These are phyloP conservation scores for Mortierella claussenii DNA, from an alignment of 192 early-diverging fungal species.

Conservation along the genomic window DNA sequence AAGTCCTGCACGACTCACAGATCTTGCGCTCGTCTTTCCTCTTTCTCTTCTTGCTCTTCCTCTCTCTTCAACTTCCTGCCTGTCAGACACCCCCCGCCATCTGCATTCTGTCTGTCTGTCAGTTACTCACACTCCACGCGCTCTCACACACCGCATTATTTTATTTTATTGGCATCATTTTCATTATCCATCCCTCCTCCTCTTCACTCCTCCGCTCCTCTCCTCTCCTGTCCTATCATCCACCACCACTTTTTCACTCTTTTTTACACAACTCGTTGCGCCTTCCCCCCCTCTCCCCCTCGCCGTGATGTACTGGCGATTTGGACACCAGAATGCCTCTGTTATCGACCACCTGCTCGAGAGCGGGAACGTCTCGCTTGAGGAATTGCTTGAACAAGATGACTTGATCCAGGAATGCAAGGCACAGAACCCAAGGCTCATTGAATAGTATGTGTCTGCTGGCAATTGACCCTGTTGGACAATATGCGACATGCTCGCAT, in stretches of 20 bases:
- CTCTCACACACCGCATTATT: no score
- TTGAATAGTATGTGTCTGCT: slow-evolving; percentile 88
- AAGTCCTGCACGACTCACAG: no score
- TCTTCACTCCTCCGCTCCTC: not conserved
- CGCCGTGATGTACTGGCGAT: slow-evolving; percentile 88
- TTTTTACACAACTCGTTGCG: slow-evolving; percentile 6
- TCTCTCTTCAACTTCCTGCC: no score
- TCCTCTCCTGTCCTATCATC: not conserved
- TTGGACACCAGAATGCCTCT: slow-evolving; percentile 92
- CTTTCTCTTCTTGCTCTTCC: no score
- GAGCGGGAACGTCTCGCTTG: slow-evolving; percentile 88
- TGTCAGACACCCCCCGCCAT: no score
- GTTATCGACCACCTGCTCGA: slow-evolving; percentile 93
- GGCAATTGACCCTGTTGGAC: no score
- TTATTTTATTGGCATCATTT: no score
- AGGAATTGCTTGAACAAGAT: slow-evolving; percentile 92
- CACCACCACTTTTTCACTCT: not conserved
- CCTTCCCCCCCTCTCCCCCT: not conserved
- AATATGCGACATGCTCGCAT: no score
- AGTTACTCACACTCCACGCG: no score
- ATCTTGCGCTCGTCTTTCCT: no score
- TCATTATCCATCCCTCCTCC: not conserved
- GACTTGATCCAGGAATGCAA: slow-evolving; percentile 97
- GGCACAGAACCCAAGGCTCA: slow-evolving; percentile 88
- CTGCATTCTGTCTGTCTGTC: no score